These are phyloP conservation scores for Saccharomyces hybrid DNA, from an alignment of 1,139 yeast species.

Conservation along the genomic window DNA sequence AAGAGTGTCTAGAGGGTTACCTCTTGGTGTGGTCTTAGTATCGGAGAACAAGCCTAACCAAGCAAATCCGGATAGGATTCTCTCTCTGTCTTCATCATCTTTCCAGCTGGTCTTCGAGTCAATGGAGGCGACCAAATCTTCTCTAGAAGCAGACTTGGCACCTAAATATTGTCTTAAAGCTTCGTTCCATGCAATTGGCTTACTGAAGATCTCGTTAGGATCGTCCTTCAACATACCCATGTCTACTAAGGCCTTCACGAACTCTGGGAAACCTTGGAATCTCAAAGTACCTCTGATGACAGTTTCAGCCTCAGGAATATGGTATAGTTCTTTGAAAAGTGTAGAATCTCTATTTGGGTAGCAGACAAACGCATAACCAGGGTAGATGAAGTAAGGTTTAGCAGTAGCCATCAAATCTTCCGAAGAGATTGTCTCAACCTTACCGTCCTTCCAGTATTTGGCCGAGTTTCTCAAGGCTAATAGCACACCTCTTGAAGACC, in stretches of 20 bases:
- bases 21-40: slow-evolving; percentile 72
- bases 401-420: slow-evolving; percentile 95
- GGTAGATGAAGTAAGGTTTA: slow-evolving; percentile 89
- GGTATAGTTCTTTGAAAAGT: slow-evolving; percentile 80
- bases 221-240: slow-evolving; percentile 85
- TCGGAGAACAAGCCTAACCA: slow-evolving; percentile 93
- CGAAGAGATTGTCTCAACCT: slow-evolving; percentile 70
- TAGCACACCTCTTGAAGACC: slow-evolving; percentile 98
- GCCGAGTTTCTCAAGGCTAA: slow-evolving; percentile 94
- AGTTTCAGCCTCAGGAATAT: slow-evolving; percentile 95
- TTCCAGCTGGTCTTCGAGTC: slow-evolving; percentile 74
- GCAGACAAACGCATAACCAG: slow-evolving; percentile 90
- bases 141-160: slow-evolving; percentile 60
- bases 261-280: slow-evolving; percentile 98
- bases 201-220: slow-evolving; percentile 49
- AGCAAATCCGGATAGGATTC: slow-evolving; percentile 79
- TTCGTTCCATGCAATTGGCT: slow-evolving; percentile 75
- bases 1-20: slow-evolving; percentile 89
- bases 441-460: slow-evolving; percentile 78
- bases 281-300: slow-evolving; percentile 95
- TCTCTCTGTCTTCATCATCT: slow-evolving; percentile 71
- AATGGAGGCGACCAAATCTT: slow-evolving; percentile 69
- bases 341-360: slow-evolving; percentile 99
- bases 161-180: slow-evolving; percentile 74
- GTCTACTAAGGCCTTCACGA: slow-evolving; percentile 90